Evolutionary conservation across 163 green algal genomes (phyloP), one percentile per base, ranked within the genome.

Genomic region (Chloromonas sp.): DNA sequence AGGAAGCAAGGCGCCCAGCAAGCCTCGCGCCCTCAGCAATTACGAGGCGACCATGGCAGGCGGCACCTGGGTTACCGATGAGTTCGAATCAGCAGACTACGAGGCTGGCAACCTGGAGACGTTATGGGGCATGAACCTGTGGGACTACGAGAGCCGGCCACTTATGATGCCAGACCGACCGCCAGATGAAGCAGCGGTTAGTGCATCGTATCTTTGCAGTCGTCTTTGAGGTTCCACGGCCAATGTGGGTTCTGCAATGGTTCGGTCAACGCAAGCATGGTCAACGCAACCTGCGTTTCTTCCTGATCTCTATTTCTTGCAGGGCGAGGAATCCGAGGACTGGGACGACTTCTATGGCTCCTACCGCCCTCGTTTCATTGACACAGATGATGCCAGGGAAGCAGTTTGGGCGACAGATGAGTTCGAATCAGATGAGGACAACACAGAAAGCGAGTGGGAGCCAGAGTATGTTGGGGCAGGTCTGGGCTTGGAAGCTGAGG

Each of bases 361-460:
- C 57, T 88, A 90, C 61, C 84, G 91, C 14, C 91, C 89, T 0
- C 89, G 91, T 62, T 58, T 88, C 81, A 71, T 92, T 2, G 87
- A 92, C 83, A 89, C 82, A 2, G 91, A 94, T 11, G 91, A 94
- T 36, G 91, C 89, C 8, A 85, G 89, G 15, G 89, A 92, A 70
- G 91, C 91, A 13, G 86, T 94, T 59, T 94, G 91, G 91, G 88
- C 84, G 58, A 94, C 91, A 1, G 91, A 94, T 61, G 91, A 94
- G 87, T 94, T 92, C 60, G 91, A 94, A 81, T 92, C 88, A 0
- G 91, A 94, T 70, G 91, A 94, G 89, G 90, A 93, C 81, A 91
- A 91, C 88, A 94, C 91, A 8, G 91, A 94, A 82, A 89, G 83
- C 83, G 89, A 93, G 82, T 94, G 89, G 89, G 87, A 89, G 84